A percentile compares a stretch with the other conserved stretches of the same genome.
Evolutionary conservation across 179 eudicot genomes (phyloP).

Genomic region (Vitellaria paradoxa): DNA sequence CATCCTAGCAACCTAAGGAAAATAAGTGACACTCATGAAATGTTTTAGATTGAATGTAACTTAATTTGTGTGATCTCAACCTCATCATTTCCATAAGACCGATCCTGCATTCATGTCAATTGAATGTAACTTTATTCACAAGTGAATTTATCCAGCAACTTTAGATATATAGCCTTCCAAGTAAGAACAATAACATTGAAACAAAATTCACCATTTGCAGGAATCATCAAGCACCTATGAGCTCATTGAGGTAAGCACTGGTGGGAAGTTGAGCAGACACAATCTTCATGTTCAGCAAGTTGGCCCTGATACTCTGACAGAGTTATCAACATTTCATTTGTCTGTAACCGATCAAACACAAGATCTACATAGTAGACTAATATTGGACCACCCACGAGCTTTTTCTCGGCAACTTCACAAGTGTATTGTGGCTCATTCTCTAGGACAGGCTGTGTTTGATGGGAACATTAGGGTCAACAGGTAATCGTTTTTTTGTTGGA

Average conservation of each 20-base stretch:
- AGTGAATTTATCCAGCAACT: background rate
- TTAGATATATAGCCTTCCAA: background rate
- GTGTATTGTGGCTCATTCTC: constrained; percentile 90
- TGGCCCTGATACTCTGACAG: constrained; percentile 83
- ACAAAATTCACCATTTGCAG: constrained; percentile 29
- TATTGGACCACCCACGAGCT: constrained; percentile 92
- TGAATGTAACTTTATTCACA: background rate
- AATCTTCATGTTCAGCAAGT: constrained; percentile 88
- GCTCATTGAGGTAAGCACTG: constrained; percentile 83
- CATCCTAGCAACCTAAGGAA: background rate
- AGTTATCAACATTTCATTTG: constrained; percentile 84
- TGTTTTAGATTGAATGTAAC: background rate
- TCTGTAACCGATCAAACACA: constrained; percentile 67
- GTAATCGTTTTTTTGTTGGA: constrained; percentile 27
- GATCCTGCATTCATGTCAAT: background rate
- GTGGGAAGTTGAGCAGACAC: constrained; percentile 92
- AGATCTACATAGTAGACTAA: constrained; percentile 80
- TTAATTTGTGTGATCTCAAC: background rate
- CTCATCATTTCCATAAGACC: background rate
- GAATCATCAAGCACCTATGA: constrained; percentile 79
- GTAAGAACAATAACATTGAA: background rate
- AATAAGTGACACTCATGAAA: background rate
- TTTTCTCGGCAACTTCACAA: constrained; percentile 85
- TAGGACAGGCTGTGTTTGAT: constrained; percentile 91
- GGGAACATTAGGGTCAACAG: constrained; percentile 89